These are phyloP conservation scores for Globisporangium cylindrosporum DNA, from an alignment of 352 stramenopile genomes.

Conservation along the genomic window DNA sequence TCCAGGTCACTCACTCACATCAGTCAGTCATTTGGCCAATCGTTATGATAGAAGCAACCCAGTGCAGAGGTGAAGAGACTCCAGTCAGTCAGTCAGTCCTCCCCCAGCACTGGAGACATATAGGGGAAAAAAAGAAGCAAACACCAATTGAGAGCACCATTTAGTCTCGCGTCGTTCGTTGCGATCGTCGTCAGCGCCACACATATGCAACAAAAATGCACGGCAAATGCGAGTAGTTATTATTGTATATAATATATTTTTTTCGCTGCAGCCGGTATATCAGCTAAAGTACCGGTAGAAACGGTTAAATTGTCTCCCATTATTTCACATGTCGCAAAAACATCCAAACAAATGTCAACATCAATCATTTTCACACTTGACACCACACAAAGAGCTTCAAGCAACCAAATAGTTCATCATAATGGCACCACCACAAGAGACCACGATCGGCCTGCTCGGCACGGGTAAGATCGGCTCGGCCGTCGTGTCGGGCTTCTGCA, in stretches of 20 bases:
- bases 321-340: too few species aligned
- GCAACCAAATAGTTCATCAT: not conserved
- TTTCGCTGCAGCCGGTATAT: too few species aligned
- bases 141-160: not conserved
- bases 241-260: too few species aligned
- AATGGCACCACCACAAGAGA: slow-evolving; percentile 53
- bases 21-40: not conserved
- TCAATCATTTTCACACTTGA: not conserved
- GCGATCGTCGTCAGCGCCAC: not conserved
- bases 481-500: slow-evolving; percentile 81
- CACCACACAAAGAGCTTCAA: not conserved
- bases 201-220: not conserved
- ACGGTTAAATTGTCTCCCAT: too few species aligned
- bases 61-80: not conserved
- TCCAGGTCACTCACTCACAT: not conserved
- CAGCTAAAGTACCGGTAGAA: too few species aligned
- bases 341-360: not conserved
- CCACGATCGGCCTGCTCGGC: slow-evolving; percentile 72
- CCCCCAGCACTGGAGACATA: not conserved
- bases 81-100: not conserved
- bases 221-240: not conserved
- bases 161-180: not conserved
- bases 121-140: not conserved
- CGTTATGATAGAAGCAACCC: not conserved
- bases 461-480: slow-evolving; percentile 87